phyloP scores from a whole-genome alignment of 2,329 filamentous ascomycete species.

The Arthrocladium fulminans region DNA sequence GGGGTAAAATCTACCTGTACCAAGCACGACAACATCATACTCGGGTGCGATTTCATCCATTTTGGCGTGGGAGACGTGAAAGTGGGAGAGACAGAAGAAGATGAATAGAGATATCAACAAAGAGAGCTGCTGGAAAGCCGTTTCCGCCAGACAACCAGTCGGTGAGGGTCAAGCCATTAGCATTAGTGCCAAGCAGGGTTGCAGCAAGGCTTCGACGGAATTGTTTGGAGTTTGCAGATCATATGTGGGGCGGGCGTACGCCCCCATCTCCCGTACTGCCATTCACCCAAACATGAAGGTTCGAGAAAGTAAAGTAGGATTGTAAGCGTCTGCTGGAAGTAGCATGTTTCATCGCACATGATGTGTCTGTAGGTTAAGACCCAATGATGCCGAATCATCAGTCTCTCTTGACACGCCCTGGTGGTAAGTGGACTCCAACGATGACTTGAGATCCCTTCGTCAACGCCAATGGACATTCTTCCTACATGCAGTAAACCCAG shows the following conservation, averaged over 20 bases:
- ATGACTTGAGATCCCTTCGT: background rate
- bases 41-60: slow-evolving; percentile 99
- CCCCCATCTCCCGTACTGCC: no score
- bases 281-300: no score
- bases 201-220: slow-evolving; percentile 3
- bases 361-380: no score
- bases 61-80: slow-evolving; percentile 28
- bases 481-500: background rate
- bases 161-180: slow-evolving; percentile 8
- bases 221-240: background rate
- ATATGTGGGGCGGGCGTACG: no score
- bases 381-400: no score
- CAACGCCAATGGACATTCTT: background rate
- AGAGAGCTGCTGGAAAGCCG: background rate
- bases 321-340: no score
- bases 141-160: slow-evolving; percentile 1
- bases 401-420: no score
- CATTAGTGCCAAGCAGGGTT: slow-evolving; percentile 1
- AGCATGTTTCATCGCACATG: no score
- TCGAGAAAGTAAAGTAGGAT: no score
- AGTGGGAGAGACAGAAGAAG: background rate
- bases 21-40: slow-evolving; percentile 97
- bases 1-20: slow-evolving; percentile 63
- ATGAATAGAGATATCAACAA: background rate
- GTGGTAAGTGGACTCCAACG: no score